phyloP scores from a whole-genome alignment of 257 asterid species.

The Echites panduratus region DNA sequence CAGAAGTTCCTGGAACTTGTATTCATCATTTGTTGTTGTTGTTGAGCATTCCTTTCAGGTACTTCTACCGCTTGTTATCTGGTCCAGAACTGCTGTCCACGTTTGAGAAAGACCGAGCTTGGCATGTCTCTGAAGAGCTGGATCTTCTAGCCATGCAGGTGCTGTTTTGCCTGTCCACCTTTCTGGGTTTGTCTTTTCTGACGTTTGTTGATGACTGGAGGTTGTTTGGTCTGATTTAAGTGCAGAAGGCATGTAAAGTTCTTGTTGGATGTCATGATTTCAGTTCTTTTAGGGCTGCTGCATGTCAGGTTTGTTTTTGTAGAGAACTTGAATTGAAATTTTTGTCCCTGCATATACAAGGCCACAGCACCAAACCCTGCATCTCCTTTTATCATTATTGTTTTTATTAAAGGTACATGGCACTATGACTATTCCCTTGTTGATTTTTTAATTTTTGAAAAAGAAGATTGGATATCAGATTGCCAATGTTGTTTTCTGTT shows the following conservation, averaged over 20 bases:
- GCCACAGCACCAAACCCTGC: not conserved
- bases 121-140: slow-evolving; percentile 88
- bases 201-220: not conserved
- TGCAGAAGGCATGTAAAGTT: slow-evolving; percentile 82
- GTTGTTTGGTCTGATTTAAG: slow-evolving; percentile 14
- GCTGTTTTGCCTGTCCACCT: not conserved
- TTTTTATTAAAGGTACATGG: too few relatives aligned
- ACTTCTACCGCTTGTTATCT: slow-evolving; percentile 62
- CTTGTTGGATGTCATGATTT: slow-evolving; percentile 85
- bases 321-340: not conserved
- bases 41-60: slow-evolving; percentile 43
- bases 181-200: slow-evolving; percentile 3
- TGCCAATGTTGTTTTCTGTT: too few relatives aligned
- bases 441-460: too few relatives aligned
- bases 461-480: too few relatives aligned
- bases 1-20: not conserved
- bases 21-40: not conserved
- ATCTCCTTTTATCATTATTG: not conserved
- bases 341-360: not conserved
- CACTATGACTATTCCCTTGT: too few relatives aligned
- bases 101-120: slow-evolving; percentile 78
- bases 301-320: slow-evolving; percentile 58
- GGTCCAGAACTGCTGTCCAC: slow-evolving; percentile 63
- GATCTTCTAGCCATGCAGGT: slow-evolving; percentile 79
- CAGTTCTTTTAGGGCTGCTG: slow-evolving; percentile 90